Percentiles rank a stretch among this genome's conserved stretches.
phyloP scores from a whole-genome alignment of 2,329 filamentous ascomycete species.

The Acephala macrosclerotiorum region DNA sequence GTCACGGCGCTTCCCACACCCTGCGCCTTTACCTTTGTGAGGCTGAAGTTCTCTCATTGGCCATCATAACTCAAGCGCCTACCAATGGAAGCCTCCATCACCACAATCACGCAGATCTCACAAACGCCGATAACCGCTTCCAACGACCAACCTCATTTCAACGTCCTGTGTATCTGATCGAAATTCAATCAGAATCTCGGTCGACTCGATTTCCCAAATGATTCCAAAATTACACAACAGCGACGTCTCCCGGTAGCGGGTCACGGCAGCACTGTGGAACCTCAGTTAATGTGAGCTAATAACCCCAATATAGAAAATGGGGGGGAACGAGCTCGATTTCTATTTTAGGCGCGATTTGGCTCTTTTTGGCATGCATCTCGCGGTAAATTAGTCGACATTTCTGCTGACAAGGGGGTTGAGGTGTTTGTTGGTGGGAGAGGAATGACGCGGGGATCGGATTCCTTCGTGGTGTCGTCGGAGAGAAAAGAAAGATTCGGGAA shows the following conservation, averaged over 20 bases:
- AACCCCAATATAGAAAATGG: constrained; percentile 3
- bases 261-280: background rate
- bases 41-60: constrained; percentile 4
- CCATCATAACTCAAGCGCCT: background rate
- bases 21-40: constrained; percentile 1
- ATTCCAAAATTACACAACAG: constrained; percentile 2
- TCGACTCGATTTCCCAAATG: background rate
- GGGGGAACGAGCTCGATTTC: background rate
- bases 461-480: background rate
- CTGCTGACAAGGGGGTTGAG: background rate
- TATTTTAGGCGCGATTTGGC: constrained; percentile 4
- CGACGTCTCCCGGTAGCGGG: background rate
- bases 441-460: constrained; percentile 6
- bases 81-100: constrained; percentile 12
- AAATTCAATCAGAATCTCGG: background rate
- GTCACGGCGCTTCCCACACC: constrained; percentile 5
- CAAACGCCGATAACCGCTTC: constrained; percentile 2
- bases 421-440: background rate
- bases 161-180: background rate
- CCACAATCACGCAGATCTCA: background rate
- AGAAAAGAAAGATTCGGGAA: background rate
- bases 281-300: constrained; percentile 6
- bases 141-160: background rate
- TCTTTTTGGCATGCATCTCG: background rate
- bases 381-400: constrained; percentile 10